These are phyloP conservation scores for Metschnikowia lochheadii DNA, from an alignment of 805 yeast species.

Conservation along the genomic window DNA sequence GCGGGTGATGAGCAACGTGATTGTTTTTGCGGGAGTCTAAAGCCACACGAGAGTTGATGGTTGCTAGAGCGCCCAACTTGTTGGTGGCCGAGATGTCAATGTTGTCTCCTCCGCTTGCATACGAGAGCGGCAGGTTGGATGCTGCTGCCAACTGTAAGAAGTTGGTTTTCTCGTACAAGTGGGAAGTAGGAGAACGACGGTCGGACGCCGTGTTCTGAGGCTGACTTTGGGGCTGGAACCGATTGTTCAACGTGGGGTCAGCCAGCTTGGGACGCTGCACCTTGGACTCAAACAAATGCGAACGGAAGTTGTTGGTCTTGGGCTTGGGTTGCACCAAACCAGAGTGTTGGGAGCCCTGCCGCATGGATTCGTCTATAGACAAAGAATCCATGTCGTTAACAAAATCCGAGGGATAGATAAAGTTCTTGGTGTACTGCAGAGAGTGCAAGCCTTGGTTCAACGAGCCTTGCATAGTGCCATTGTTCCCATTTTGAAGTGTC, in stretches of 20 bases:
- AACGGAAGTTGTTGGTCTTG: conserved; percentile 14
- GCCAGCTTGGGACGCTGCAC: conserved; percentile 21
- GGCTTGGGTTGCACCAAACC: conserved; percentile 17
- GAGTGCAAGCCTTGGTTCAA: conserved; percentile 8
- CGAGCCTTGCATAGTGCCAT: neutral
- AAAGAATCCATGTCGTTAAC: conserved; percentile 14
- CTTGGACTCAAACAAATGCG: conserved; percentile 18
- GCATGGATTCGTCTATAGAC: conserved; percentile 9
- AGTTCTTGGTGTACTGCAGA: conserved; percentile 12
- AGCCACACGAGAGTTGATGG: conserved; percentile 55
- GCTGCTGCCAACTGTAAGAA: conserved; percentile 36
- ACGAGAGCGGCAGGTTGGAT: conserved; percentile 14
- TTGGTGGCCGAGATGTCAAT: conserved; percentile 40
- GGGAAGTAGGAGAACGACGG: conserved; percentile 39
- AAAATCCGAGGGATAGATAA: conserved; percentile 8
- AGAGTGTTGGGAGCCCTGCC: conserved; percentile 1
- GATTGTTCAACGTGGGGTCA: conserved; percentile 17
- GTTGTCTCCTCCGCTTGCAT: conserved; percentile 15
- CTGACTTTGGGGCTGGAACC: conserved; percentile 2
- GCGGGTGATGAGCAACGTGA: conserved; percentile 2
- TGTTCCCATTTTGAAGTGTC: conserved; percentile 2
- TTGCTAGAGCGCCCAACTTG: conserved; percentile 63
- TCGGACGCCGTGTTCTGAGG: conserved; percentile 19
- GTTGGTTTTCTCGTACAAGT: conserved; percentile 41
- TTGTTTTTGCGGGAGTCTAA: conserved; percentile 37